Evolutionary conservation across 805 yeast genomes (phyloP).

Genomic region (Ogataea pignaliae): DNA sequence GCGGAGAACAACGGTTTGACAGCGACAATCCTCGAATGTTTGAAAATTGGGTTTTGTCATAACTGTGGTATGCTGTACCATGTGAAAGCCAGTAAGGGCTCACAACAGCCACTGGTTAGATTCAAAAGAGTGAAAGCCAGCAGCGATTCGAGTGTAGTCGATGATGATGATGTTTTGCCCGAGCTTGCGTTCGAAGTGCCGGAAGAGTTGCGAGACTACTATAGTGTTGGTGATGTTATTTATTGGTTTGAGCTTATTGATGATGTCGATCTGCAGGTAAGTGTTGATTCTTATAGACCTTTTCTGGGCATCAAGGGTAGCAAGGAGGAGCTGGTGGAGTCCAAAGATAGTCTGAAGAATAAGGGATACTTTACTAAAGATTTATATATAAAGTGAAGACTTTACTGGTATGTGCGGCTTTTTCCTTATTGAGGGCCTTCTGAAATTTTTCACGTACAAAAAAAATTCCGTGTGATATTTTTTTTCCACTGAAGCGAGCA

Average conservation of each 20-base stretch:
- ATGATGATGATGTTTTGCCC: constrained; percentile 8
- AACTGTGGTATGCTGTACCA: constrained; percentile 7
- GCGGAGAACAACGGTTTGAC: neutral
- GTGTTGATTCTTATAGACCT: too few relatives aligned
- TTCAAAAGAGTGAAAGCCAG: neutral
- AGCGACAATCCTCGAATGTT: constrained; percentile 5
- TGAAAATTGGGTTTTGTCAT: constrained; percentile 8
- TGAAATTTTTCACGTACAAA: constrained; percentile 1
- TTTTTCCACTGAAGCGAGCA: neutral
- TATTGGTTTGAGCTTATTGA: constrained; percentile 7
- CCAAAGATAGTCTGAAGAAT: too few relatives aligned
- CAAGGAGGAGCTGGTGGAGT: constrained; percentile 1
- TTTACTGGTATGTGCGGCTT: constrained; percentile 11
- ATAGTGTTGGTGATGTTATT: constrained; percentile 9
- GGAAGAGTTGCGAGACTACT: constrained; percentile 4
- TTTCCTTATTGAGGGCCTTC: neutral
- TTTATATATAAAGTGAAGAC: neutral
- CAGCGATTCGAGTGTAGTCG: constrained; percentile 2
- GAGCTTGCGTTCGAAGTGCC: constrained; percentile 11
- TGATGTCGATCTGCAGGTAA: too few relatives aligned
- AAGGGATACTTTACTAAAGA: neutral
- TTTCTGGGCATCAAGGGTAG: constrained; percentile 12
- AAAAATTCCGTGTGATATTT: neutral
- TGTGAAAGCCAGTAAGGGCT: constrained; percentile 1
- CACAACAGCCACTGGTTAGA: constrained; percentile 10